Conservation (phyloP, 495 filamentous ascomycete genomes). For the Penicillium fimorum region DNA sequence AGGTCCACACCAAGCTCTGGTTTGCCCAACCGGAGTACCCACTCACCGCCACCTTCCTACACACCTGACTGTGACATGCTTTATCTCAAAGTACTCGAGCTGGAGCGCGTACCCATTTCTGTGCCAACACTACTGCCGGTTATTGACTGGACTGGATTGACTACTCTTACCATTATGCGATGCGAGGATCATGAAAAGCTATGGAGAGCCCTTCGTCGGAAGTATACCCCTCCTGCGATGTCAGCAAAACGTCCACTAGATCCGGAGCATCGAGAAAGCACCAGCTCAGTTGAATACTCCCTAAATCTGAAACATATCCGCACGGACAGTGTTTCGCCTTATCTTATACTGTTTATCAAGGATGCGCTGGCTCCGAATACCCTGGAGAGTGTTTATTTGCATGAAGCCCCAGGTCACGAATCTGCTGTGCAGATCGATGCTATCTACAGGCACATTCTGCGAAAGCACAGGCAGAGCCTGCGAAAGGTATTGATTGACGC, state of each 20-base stretch:
- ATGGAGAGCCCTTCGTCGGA: constrained; percentile 74
- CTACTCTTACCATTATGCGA: constrained; percentile 76
- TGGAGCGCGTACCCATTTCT: constrained; percentile 78
- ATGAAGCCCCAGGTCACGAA: constrained; percentile 61
- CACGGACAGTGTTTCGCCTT: constrained; percentile 74
- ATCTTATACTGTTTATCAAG: constrained; percentile 78
- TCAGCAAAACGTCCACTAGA: constrained; percentile 23
- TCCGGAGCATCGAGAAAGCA: constrained; percentile 17
- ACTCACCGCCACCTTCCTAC: not conserved
- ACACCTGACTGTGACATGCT: constrained; percentile 38
- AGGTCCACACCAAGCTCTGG: not conserved
- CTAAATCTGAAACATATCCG: constrained; percentile 78
- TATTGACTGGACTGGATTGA: constrained; percentile 77
- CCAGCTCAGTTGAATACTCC: constrained; percentile 53
- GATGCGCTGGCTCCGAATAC: constrained; percentile 84
- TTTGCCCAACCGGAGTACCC: constrained; percentile 6
- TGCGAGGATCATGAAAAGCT: constrained; percentile 77
- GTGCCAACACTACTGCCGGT: constrained; percentile 64
- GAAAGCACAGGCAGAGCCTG: constrained; percentile 69
- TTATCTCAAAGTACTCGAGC: constrained; percentile 70
- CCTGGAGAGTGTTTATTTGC: constrained; percentile 79
- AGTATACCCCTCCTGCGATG: constrained; percentile 57
- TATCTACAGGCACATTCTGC: constrained; percentile 73
- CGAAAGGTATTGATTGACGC: constrained; percentile 78
- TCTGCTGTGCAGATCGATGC: constrained; percentile 65